These are phyloP conservation scores for Leucaena leucocephala DNA, from an alignment of 306 rosid genomes.

Conservation along the genomic window DNA sequence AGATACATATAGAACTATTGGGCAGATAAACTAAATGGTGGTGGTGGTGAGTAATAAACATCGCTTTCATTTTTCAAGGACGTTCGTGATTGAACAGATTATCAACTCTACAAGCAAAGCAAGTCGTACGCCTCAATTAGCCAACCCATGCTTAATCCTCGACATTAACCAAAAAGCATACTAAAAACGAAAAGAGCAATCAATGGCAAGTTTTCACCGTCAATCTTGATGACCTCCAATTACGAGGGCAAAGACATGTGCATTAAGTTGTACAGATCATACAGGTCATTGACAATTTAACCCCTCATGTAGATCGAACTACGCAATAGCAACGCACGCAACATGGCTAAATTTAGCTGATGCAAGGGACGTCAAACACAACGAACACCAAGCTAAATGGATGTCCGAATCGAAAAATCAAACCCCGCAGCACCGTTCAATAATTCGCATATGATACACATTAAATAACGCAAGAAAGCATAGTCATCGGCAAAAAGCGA, in stretches of 20 bases:
- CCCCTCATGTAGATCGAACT: not conserved
- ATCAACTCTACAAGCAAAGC: conserved; percentile 12
- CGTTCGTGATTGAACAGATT: not conserved
- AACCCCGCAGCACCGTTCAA: not conserved
- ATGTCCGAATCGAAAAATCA: conserved; percentile 21
- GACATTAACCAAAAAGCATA: not conserved
- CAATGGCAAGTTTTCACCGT: not conserved
- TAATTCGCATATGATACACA: not conserved
- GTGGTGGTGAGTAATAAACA: not conserved
- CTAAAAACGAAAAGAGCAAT: not conserved
- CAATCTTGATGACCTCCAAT: not conserved
- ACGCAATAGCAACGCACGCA: not conserved
- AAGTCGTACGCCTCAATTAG: not conserved
- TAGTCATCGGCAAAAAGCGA: not conserved
- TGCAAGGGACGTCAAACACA: not conserved
- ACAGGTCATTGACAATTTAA: not conserved
- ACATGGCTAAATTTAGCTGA: conserved; percentile 9
- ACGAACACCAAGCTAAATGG: not conserved
- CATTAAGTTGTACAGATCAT: not conserved
- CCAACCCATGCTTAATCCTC: not conserved
- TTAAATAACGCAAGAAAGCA: not conserved
- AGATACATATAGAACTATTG: not conserved
- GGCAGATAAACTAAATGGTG: not conserved
- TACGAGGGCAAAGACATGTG: not conserved
- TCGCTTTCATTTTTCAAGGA: not conserved